phyloP scores from a whole-genome alignment of 106 monocot species.

The Gastrodia elata region DNA sequence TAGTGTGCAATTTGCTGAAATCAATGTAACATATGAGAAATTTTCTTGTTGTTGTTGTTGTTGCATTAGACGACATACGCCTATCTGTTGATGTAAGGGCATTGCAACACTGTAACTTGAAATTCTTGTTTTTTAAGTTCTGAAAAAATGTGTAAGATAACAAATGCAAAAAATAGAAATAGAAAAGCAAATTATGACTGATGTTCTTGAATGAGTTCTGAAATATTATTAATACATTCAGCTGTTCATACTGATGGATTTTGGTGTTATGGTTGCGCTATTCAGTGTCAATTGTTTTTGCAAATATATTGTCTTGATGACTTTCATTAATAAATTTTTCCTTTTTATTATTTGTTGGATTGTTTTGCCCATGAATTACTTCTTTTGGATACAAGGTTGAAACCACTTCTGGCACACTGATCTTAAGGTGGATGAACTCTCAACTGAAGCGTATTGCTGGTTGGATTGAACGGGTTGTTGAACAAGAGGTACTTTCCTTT shows the following conservation, averaged over 20 bases:
- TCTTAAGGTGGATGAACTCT: conserved; percentile 85
- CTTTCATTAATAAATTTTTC: neutral
- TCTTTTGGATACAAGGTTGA: conserved; percentile 47
- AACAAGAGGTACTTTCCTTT: conserved; percentile 56
- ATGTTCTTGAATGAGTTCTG: neutral
- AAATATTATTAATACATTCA: neutral
- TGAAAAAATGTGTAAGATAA: neutral
- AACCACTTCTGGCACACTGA: conserved; percentile 74
- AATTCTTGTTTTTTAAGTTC: neutral
- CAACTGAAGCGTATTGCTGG: conserved; percentile 66
- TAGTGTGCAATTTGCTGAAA: too few relatives aligned
- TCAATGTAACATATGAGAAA: too few relatives aligned
- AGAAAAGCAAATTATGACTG: neutral
- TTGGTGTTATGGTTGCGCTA: neutral
- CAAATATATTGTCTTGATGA: neutral
- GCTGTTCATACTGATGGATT: neutral
- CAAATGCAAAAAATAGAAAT: neutral
- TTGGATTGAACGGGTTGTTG: conserved; percentile 77
- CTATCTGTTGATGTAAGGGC: neutral
- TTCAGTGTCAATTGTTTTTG: neutral
- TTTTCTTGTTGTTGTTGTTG: too few relatives aligned
- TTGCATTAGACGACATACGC: too few relatives aligned
- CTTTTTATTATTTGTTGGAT: neutral
- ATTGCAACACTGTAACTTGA: neutral
- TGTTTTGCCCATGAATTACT: neutral